A percentile compares a stretch with the other conserved stretches of the same genome.
These are phyloP conservation scores for Actinomucor elegans DNA, from an alignment of 371 early-diverging fungal species.

Conservation along the genomic window DNA sequence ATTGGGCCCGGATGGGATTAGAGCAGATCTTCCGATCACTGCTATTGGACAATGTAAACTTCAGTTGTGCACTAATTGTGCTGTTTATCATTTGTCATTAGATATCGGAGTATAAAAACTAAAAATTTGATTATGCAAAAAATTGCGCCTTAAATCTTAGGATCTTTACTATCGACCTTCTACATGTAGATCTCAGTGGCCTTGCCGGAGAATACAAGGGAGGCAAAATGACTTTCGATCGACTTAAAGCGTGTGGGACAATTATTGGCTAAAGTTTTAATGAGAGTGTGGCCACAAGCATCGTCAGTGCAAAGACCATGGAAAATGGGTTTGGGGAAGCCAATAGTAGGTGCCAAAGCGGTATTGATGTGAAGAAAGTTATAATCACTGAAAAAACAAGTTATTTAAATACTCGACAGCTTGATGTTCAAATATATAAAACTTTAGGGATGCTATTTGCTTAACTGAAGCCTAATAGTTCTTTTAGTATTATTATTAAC, in stretches of 20 bases:
- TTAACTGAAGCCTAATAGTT: no score
- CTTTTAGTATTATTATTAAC: no score
- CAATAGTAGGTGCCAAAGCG: constrained; percentile 59
- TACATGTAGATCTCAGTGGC: constrained; percentile 70
- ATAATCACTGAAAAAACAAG: constrained; percentile 73
- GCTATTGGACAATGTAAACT: no score
- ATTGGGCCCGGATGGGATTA: no score
- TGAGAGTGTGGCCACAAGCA: constrained; percentile 57
- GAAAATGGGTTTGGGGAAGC: constrained; percentile 71
- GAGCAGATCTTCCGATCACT: no score
- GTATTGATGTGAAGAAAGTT: constrained; percentile 75
- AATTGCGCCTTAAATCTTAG: constrained; percentile 47
- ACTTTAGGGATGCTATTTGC: no score
- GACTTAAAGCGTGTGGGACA: constrained; percentile 59
- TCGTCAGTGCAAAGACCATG: constrained; percentile 76
- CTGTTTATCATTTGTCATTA: no score
- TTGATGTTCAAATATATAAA: no score
- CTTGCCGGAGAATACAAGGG: constrained; percentile 76
- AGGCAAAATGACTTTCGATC: constrained; percentile 67
- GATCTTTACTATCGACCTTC: constrained; percentile 52
- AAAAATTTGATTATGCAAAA: no score
- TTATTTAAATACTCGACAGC: no score
- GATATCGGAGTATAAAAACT: no score
- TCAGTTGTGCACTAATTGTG: no score
- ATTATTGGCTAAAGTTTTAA: constrained; percentile 56